Base-by-base conservation (phyloP, 768 basidiomycete genomes). In the Pleurotus sapidus region DNA sequence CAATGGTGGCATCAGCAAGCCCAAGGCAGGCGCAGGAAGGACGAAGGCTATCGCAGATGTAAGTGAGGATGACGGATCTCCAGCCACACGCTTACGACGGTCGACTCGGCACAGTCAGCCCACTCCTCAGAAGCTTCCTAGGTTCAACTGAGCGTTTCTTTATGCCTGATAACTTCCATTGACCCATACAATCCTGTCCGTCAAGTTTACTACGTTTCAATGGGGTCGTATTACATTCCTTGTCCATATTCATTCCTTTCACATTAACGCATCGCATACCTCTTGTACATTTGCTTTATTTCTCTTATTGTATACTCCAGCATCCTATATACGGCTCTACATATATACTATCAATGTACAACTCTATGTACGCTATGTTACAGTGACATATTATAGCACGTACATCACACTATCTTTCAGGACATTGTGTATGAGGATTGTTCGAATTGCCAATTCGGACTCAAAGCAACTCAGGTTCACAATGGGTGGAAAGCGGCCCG, bases 111-210 rank as follows among this genome's bases (percentile, higher is more conserved):
- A 69, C 17, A 54, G 34, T 8, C 51, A 54, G 15, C 34, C 51
- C 15, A 42, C 39, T 18, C 70, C 72, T 15, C 68, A 70, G 63
- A 77, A 72, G 60, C 63, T 59, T 24, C 64, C 63, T 45, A 64
- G 67, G 45, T 62, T 61, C 30, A 34, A 39, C 25, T 67, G 49
- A 24, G 18, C 20, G 30, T 7, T 8, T 6, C 5, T 17, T 17
- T 1, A 5, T 6, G 9, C 14, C 46, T 18, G 1, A 6, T 47
- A 9, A 30, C 46, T 18, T n/a, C 15, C 20, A 20, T 14, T 17
- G 8, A n/a, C 25, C 17, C 45, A 46, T 46, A 18, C 25, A 15
- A 15, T 48, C 20, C 17, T 5, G 7, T 48, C 23, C 25, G 20
- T 24, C 5, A 18, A 48, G 4, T 25, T 20, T 48, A 18, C 23